Evolutionary conservation across 768 basidiomycete genomes (phyloP).

Genomic region (Nidula microcarpa): DNA sequence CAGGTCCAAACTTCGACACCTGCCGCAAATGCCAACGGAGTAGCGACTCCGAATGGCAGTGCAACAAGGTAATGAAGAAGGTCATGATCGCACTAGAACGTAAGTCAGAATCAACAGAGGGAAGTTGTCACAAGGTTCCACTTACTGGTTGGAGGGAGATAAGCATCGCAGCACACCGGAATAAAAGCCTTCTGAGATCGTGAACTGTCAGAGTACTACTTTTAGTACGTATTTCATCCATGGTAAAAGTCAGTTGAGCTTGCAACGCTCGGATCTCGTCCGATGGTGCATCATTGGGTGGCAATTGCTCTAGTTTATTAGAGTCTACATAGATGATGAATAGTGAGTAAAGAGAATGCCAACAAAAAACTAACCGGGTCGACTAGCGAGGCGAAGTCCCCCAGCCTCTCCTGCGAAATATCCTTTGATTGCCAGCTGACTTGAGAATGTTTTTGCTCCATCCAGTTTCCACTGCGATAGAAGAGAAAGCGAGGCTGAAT

Average conservation of each 20-base stretch:
- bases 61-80: constrained; percentile 84
- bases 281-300: constrained; percentile 56
- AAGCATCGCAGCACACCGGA: constrained; percentile 81
- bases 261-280: constrained; percentile 66
- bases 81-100: constrained; percentile 72
- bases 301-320: constrained; percentile 56
- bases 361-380: constrained; percentile 46
- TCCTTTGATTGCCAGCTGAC: constrained; percentile 87
- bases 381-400: constrained; percentile 69
- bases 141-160: constrained; percentile 64
- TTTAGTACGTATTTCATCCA: constrained; percentile 68
- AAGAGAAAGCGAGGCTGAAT: constrained; percentile 48
- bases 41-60: constrained; percentile 87
- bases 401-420: constrained; percentile 87
- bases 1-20: constrained; percentile 97
- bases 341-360: not conserved
- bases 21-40: constrained; percentile 78
- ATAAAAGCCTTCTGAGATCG: constrained; percentile 81
- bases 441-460: constrained; percentile 74
- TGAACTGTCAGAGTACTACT: constrained; percentile 71
- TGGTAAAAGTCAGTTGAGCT: constrained; percentile 60
- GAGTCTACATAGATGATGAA: constrained; percentile 33
- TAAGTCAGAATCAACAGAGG: not conserved
- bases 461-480: constrained; percentile 72
- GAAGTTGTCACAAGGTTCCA: not conserved